A percentile compares a stretch with the other conserved stretches of the same genome.
Conservation (phyloP, 345 rosid species). For the Turritis glabra region DNA sequence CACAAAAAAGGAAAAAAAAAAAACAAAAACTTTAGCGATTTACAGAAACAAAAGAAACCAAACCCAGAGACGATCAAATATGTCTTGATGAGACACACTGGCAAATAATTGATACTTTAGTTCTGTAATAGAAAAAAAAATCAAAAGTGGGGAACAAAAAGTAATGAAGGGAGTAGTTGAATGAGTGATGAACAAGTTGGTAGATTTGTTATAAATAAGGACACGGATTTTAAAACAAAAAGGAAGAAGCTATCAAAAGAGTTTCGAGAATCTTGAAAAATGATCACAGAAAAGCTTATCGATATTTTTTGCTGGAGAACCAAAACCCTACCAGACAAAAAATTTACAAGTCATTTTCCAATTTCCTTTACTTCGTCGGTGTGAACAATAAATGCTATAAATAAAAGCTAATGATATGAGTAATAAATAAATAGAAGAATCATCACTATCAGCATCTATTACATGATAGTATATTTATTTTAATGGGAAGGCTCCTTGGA, state of each 20-base stretch:
- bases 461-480: background rate
- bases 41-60: background rate
- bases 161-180: constrained; percentile 83
- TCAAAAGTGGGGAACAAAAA: constrained; percentile 38
- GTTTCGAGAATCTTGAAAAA: constrained; percentile 52
- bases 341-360: constrained; percentile 44
- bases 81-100: constrained; percentile 36
- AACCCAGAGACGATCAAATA: constrained; percentile 1
- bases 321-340: constrained; percentile 50
- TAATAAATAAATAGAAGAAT: constrained; percentile 30
- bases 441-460: constrained; percentile 27
- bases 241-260: constrained; percentile 45
- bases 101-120: constrained; percentile 19
- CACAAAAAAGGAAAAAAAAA: constrained; percentile 20
- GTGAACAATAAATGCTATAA: constrained; percentile 59
- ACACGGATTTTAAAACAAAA: constrained; percentile 32
- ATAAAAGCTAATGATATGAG: constrained; percentile 30
- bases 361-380: constrained; percentile 45
- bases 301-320: constrained; percentile 46
- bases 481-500: constrained; percentile 20
- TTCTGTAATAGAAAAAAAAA: constrained; percentile 16
- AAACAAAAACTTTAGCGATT: constrained; percentile 25
- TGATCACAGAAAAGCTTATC: constrained; percentile 46
- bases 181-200: constrained; percentile 49
- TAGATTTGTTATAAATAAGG: constrained; percentile 33